phyloP scores from a whole-genome alignment of 2,329 filamentous ascomycete species.

The Phaeomoniella chlamydospora region DNA sequence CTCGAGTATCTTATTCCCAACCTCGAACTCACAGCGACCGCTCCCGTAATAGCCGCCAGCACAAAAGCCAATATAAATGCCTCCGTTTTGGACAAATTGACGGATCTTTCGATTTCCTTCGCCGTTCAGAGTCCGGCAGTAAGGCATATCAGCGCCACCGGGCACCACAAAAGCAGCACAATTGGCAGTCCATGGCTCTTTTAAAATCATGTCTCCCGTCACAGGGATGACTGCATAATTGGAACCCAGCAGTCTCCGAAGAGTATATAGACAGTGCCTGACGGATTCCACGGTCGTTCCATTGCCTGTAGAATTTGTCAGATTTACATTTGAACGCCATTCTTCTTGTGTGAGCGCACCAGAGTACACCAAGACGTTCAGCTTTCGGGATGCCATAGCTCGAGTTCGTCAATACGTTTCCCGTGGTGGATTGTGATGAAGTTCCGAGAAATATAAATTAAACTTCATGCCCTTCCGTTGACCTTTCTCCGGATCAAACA shows the following conservation, averaged over 20 bases:
- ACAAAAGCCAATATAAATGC: conserved; percentile 79
- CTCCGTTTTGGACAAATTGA: conserved; percentile 74
- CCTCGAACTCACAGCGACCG: conserved; percentile 76
- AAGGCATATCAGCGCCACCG: conserved; percentile 85
- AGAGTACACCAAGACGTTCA: conserved; percentile 90
- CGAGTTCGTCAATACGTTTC: conserved; percentile 2
- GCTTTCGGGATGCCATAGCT: conserved; percentile 50
- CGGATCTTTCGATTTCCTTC: conserved; percentile 71
- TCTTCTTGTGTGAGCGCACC: conserved; percentile 36
- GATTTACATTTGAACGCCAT: conserved; percentile 13
- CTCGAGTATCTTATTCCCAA: conserved; percentile 65
- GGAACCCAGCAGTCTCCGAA: conserved; percentile 72
- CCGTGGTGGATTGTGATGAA: not conserved
- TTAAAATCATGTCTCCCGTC: conserved; percentile 61
- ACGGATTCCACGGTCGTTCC: conserved; percentile 82
- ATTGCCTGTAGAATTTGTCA: conserved; percentile 42
- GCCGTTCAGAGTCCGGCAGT: conserved; percentile 78
- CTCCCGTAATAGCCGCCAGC: conserved; percentile 88
- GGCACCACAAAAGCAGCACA: conserved; percentile 86
- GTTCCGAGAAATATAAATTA: not conserved
- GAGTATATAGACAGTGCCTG: conserved; percentile 72
- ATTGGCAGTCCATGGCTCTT: conserved; percentile 78
- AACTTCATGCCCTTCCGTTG: not conserved
- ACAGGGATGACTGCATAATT: conserved; percentile 89
- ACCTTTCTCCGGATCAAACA: conserved; percentile 1